Evolutionary conservation across 176 grass and related monocot genomes (phyloP).

Genomic region (Ensete glaucum): DNA sequence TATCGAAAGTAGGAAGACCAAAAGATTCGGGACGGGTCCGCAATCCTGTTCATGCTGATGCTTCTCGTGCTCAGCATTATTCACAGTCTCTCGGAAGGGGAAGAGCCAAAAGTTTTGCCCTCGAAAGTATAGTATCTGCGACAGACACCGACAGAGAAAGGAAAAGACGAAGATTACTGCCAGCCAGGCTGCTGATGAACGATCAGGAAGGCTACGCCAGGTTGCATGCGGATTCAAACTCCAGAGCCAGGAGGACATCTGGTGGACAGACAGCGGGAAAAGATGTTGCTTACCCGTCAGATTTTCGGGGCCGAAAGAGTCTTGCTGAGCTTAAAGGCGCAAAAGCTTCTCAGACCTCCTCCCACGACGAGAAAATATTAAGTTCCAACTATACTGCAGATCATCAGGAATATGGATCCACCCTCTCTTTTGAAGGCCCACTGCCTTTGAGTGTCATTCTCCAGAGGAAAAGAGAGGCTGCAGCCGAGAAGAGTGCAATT

Average conservation of each 20-base stretch:
- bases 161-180: not conserved
- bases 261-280: not conserved
- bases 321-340: too few relatives aligned
- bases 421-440: slow-evolving; percentile 40
- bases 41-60: not conserved
- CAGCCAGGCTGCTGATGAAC: not conserved
- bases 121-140: not conserved
- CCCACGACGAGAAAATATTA: too few relatives aligned
- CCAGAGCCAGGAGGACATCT: not conserved
- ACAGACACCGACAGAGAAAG: not conserved
- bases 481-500: not conserved
- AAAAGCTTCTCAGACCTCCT: too few relatives aligned
- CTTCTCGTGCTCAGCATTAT: not conserved
- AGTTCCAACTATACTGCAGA: too few relatives aligned
- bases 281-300: not conserved
- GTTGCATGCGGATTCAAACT: not conserved
- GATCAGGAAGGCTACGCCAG: not conserved
- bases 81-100: not conserved
- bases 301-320: too few relatives aligned
- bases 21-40: not conserved
- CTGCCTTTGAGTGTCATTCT: slow-evolving; percentile 44
- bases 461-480: slow-evolving; percentile 43
- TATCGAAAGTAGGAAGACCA: not conserved
- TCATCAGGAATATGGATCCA: slow-evolving; percentile 11
- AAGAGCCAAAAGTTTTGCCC: not conserved